Conservation (phyloP, 2,329 filamentous ascomycete species). For the Stagonosporopsis cucurbitacearum region DNA sequence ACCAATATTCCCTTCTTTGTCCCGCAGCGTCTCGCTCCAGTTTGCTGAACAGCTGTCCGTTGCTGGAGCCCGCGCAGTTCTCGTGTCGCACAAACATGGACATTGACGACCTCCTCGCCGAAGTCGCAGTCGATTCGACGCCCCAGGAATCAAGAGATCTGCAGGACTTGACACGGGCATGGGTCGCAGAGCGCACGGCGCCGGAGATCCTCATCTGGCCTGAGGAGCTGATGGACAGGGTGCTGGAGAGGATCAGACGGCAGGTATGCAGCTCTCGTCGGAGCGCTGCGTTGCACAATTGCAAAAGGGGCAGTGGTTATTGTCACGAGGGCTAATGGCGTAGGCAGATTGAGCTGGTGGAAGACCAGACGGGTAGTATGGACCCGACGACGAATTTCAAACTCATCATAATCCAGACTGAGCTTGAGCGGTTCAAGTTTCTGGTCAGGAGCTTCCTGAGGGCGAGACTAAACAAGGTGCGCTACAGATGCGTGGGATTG, state of each 20-base stretch:
- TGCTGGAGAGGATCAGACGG: conserved; percentile 64
- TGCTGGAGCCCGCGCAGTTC: not conserved
- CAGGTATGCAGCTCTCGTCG: conserved; percentile 40
- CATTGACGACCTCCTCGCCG: conserved; percentile 61
- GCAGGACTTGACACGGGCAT: conserved; percentile 86
- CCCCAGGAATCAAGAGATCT: conserved; percentile 74
- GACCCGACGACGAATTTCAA: conserved; percentile 91
- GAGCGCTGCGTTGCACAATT: too few species aligned
- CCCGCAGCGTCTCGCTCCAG: not conserved
- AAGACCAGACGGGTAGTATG: conserved; percentile 76
- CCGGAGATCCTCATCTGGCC: conserved; percentile 87
- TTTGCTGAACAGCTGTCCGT: not conserved
- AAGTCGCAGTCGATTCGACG: conserved; percentile 52
- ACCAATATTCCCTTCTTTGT: not conserved
- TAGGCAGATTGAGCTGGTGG: conserved; percentile 56
- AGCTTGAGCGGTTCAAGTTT: conserved; percentile 93
- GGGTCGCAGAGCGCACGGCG: conserved; percentile 89
- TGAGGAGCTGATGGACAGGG: conserved; percentile 78
- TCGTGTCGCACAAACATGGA: conserved; percentile 45
- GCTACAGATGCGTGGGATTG: not conserved
- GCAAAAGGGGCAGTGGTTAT: too few species aligned
- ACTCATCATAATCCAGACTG: conserved; percentile 94
- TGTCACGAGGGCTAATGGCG: conserved; percentile 25
- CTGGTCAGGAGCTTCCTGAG: conserved; percentile 83
- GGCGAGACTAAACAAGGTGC: conserved; percentile 83